These are phyloP conservation scores for Jamesozyma spencerorum DNA, from an alignment of 805 yeast species.

Conservation along the genomic window DNA sequence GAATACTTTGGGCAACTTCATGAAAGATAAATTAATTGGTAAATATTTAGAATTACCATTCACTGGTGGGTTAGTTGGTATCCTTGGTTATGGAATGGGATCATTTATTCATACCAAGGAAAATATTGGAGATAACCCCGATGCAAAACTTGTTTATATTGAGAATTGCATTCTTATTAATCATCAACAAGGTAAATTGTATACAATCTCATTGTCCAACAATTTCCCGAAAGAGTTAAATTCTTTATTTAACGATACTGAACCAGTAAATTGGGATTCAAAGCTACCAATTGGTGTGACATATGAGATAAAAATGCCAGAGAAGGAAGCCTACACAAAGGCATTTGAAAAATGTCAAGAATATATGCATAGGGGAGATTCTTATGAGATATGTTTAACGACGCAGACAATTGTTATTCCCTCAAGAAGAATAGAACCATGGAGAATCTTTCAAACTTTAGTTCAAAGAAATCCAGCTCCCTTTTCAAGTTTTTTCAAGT, in stretches of 20 bases:
- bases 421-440: constrained; percentile 44
- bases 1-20: constrained; percentile 21
- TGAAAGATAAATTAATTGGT: constrained; percentile 14
- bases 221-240: constrained; percentile 26
- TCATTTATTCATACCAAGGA: constrained; percentile 29
- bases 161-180: constrained; percentile 56
- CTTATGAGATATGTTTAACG: constrained; percentile 88
- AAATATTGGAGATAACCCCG: constrained; percentile 39
- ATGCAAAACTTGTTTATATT: constrained; percentile 62
- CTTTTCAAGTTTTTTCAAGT: constrained; percentile 70
- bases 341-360: constrained; percentile 59
- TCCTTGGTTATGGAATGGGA: constrained; percentile 84
- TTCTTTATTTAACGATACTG: constrained; percentile 4
- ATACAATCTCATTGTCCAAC: constrained; percentile 42
- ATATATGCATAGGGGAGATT: constrained; percentile 67
- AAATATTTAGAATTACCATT: constrained; percentile 51
- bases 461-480: constrained; percentile 83
- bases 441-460: constrained; percentile 73
- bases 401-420: constrained; percentile 55
- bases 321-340: constrained; percentile 41
- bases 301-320: constrained; percentile 40
- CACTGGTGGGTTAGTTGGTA: constrained; percentile 85
- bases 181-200: constrained; percentile 37
- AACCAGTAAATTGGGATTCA: constrained; percentile 11
- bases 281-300: constrained; percentile 15